Base-by-base conservation (phyloP, 1,284 basidiomycete species). In the Cryptococcus sp. region DNA sequence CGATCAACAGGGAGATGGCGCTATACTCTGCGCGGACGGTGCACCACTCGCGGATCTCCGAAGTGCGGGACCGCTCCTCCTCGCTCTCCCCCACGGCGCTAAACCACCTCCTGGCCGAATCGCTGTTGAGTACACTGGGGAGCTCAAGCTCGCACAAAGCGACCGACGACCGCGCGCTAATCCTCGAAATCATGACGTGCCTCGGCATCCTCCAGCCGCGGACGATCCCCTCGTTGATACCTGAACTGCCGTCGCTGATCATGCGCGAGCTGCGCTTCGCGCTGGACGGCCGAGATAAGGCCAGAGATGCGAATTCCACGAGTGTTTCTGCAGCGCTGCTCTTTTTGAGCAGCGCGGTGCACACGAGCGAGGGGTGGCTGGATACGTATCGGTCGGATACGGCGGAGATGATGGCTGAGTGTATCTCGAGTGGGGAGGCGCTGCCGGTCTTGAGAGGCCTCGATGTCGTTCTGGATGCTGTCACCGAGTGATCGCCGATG, bases 51-150 rank as follows among this genome's bases (percentile, higher is more conserved):
- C 68, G 69, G 38, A 62, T 71, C 15, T 57, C 72, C 47, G 70
- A 72, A 42, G 50, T 66, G 7, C 53, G 68, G 20, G 71, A 74
- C 53, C 60, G 57, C 20, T 60, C 62, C 38, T 62, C 65, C 16
- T 60, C 71, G 17, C 27, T 57, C 3, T 57, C 50, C 22, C 56
- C 50, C 11, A 62, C 57, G 1, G 62, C 71, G 50, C 56, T 70
- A 27, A 72, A 69, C 54, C 62, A 62, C 54, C 64, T 72, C n/a
- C 62, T 71, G 19, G 62, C 68, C 44, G 72, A 74, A 47, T 67
- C 58, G 15, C 61, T 74, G 11, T 20, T 63, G 16, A 40, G 53
- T 2, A 59, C 65, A 6, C 25, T 69, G 16, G 13, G 31, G 2
- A 35, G 13, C 10, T 45, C 54, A 5, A 46, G 59, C 13, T 49